Evolutionary conservation across 208 protist species (phyloP).

Genomic region (Leishmania arabica): DNA sequence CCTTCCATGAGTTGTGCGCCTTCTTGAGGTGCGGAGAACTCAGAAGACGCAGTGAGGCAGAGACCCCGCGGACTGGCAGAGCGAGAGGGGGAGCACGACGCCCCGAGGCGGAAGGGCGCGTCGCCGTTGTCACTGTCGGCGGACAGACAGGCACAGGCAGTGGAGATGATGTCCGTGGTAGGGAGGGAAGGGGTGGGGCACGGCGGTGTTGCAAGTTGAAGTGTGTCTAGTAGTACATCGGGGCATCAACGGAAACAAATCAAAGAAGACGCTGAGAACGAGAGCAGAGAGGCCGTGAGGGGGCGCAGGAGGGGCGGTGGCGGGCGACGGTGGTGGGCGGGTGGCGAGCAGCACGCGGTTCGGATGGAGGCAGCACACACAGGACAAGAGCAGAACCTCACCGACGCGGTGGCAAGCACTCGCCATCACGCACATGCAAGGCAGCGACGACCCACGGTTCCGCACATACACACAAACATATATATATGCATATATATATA

Average conservation of each 20-base stretch:
- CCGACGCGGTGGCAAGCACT: not conserved
- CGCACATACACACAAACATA: not conserved
- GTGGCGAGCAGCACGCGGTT: not conserved
- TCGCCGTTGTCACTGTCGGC: not conserved
- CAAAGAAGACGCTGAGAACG: not conserved
- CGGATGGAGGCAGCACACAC: not conserved
- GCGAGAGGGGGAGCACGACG: not conserved
- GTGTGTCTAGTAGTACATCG: not conserved
- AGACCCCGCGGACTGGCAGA: not conserved
- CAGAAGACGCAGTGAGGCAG: not conserved
- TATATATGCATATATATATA: too few relatives aligned
- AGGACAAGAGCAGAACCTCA: not conserved
- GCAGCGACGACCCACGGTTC: not conserved
- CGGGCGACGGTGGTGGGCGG: too few relatives aligned
- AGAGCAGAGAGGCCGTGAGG: not conserved
- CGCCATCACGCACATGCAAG: not conserved
- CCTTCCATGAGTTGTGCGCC: not conserved
- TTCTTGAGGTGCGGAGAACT: not conserved
- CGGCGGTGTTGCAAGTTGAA: not conserved
- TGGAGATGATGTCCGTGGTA: not conserved
- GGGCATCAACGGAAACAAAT: too few relatives aligned
- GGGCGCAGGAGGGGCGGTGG: too few relatives aligned
- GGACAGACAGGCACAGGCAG: not conserved
- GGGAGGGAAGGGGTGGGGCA: too few relatives aligned
- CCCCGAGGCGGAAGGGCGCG: too few relatives aligned